phyloP scores from a whole-genome alignment of 768 basidiomycete genomes.

The Hygrocybe coccinea region DNA sequence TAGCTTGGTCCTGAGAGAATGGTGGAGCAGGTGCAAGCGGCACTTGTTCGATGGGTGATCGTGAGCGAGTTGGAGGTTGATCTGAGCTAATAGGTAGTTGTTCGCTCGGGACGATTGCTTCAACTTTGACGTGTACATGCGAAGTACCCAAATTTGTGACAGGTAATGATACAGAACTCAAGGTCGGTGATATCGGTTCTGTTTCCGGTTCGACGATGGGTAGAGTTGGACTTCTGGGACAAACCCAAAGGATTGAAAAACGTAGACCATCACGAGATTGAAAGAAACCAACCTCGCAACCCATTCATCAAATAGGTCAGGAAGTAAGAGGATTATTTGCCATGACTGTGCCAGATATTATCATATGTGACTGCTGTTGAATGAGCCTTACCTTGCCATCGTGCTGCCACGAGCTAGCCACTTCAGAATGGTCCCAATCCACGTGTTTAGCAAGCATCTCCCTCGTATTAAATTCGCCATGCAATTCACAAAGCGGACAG shows the following conservation, averaged over 20 bases:
- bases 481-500: slow-evolving; percentile 54
- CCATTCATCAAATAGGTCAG: neutral
- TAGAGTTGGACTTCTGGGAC: neutral
- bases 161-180: neutral
- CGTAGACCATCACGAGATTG: neutral
- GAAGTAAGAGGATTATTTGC: neutral
- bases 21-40: too few relatives aligned
- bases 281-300: neutral
- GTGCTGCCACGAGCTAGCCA: slow-evolving; percentile 35
- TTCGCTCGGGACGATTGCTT: too few relatives aligned
- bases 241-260: neutral
- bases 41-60: too few relatives aligned
- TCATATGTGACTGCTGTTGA: slow-evolving; percentile 5
- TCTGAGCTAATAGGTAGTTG: too few relatives aligned
- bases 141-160: too few relatives aligned
- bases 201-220: neutral
- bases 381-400: slow-evolving; percentile 6
- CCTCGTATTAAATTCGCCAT: slow-evolving; percentile 38
- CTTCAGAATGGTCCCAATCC: slow-evolving; percentile 43
- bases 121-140: too few relatives aligned
- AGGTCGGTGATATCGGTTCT: neutral
- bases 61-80: too few relatives aligned
- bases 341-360: neutral
- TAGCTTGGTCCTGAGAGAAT: too few relatives aligned
- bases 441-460: slow-evolving; percentile 47